phyloP scores from a whole-genome alignment of 441 rosid species.

The Pelargonium australe region DNA sequence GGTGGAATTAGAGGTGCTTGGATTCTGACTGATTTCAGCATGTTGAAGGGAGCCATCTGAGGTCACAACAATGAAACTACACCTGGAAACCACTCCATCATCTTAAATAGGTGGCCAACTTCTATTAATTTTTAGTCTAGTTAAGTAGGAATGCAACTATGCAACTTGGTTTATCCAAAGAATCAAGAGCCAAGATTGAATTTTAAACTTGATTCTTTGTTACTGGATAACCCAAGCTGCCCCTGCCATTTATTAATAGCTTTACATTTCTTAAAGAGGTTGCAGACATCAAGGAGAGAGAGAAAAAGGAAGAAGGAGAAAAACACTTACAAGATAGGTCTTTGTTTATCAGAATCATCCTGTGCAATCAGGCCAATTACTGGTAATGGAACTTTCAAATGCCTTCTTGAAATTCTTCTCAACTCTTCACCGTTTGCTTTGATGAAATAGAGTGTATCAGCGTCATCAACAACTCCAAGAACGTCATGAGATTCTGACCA shows the following conservation, averaged over 20 bases:
- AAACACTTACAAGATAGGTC: conserved; percentile 63
- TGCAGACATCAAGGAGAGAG: conserved; percentile 2
- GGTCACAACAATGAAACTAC: conserved; percentile 56
- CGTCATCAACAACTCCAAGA: conserved; percentile 72
- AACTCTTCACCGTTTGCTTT: conserved; percentile 84
- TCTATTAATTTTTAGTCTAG: conserved; percentile 15
- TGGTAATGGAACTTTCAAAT: conserved; percentile 56
- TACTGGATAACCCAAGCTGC: neutral
- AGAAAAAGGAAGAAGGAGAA: conserved; percentile 13
- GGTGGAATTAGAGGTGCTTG: conserved; percentile 52
- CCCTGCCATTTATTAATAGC: neutral
- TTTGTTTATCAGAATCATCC: conserved; percentile 35
- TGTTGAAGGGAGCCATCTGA: conserved; percentile 67
- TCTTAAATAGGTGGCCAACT: conserved; percentile 18
- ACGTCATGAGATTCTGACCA: conserved; percentile 87
- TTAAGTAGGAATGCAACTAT: neutral
- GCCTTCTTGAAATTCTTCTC: conserved; percentile 48
- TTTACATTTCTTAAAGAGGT: neutral
- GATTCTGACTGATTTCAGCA: conserved; percentile 64
- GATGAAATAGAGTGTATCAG: conserved; percentile 59
- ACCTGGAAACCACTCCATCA: conserved; percentile 42
- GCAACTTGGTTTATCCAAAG: conserved; percentile 1
- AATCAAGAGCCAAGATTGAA: neutral
- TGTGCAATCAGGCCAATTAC: conserved; percentile 58
- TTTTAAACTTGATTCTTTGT: neutral